Percentiles rank a stretch among this genome's conserved stretches.
phyloP scores from a whole-genome alignment of 75 land plant species.

The Isoetes taiwanensis region DNA sequence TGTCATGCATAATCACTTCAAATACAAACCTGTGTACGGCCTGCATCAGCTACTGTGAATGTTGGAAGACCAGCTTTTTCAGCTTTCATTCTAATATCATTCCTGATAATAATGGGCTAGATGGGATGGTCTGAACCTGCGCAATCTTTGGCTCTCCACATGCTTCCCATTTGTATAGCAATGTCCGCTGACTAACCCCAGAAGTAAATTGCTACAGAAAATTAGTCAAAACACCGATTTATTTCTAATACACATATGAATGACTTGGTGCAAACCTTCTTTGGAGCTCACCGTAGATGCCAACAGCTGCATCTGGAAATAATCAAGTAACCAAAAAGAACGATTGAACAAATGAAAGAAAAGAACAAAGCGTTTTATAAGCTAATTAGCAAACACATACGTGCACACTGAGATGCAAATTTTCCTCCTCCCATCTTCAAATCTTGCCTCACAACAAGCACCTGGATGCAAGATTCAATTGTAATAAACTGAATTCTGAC shows the following conservation, averaged over 20 bases:
- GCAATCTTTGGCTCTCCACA: slow-evolving; percentile 96
- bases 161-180: slow-evolving; percentile 80
- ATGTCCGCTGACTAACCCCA: slow-evolving; percentile 37
- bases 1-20: no score
- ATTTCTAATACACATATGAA: background rate
- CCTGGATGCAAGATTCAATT: no score
- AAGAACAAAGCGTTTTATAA: background rate
- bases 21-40: slow-evolving; percentile 83
- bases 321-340: background rate
- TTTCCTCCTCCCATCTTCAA: slow-evolving; percentile 90
- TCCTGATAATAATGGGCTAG: slow-evolving; percentile 27
- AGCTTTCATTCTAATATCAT: slow-evolving; percentile 55
- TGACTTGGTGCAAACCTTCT: slow-evolving; percentile 27
- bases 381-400: slow-evolving; percentile 31
- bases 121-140: slow-evolving; percentile 1
- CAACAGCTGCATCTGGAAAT: slow-evolving; percentile 84
- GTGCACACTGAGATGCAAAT: slow-evolving; percentile 99
- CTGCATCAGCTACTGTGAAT: slow-evolving; percentile 90
- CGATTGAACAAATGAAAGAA: background rate
- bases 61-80: slow-evolving; percentile 88
- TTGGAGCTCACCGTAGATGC: slow-evolving; percentile 66
- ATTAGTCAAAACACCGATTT: background rate
- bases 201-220: background rate
- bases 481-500: no score
- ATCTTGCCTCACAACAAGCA: slow-evolving; percentile 85